Evolutionary conservation across 1,284 basidiomycete genomes (phyloP).

Genomic region (Meripilus lineatus): DNA sequence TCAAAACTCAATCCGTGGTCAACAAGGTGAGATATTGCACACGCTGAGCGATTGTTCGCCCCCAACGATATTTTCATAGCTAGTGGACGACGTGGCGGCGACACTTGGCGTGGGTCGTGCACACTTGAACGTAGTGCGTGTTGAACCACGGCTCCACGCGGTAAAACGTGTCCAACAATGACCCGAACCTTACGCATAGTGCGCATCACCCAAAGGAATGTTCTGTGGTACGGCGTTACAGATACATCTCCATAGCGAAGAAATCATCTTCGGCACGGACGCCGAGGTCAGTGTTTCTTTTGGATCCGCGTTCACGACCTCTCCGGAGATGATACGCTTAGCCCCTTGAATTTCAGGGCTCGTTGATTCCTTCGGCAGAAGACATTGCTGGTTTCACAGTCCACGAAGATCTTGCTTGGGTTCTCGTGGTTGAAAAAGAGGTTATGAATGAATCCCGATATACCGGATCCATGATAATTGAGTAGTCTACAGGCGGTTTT

Average conservation of each 20-base stretch:
- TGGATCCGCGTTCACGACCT: not conserved
- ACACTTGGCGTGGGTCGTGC: slow-evolving; percentile 70
- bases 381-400: slow-evolving; percentile 60
- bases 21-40: slow-evolving; percentile 49
- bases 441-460: slow-evolving; percentile 33
- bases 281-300: slow-evolving; percentile 45
- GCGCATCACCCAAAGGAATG: slow-evolving; percentile 84
- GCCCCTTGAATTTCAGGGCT: slow-evolving; percentile 43
- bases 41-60: not conserved
- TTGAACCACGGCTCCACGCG: no score
- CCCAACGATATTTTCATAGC: slow-evolving; percentile 37
- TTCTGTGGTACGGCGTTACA: slow-evolving; percentile 63
- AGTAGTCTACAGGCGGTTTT: slow-evolving; percentile 79
- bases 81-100: slow-evolving; percentile 85
- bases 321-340: not conserved
- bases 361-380: slow-evolving; percentile 72
- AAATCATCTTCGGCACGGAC: slow-evolving; percentile 44
- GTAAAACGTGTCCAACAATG: not conserved
- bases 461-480: not conserved
- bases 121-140: slow-evolving; percentile 76
- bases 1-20: slow-evolving; percentile 68
- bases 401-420: slow-evolving; percentile 56
- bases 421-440: slow-evolving; percentile 91
- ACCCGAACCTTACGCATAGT: slow-evolving; percentile 37
- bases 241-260: slow-evolving; percentile 55